phyloP scores from a whole-genome alignment of 345 rosid species.

The Aegle marmelos region DNA sequence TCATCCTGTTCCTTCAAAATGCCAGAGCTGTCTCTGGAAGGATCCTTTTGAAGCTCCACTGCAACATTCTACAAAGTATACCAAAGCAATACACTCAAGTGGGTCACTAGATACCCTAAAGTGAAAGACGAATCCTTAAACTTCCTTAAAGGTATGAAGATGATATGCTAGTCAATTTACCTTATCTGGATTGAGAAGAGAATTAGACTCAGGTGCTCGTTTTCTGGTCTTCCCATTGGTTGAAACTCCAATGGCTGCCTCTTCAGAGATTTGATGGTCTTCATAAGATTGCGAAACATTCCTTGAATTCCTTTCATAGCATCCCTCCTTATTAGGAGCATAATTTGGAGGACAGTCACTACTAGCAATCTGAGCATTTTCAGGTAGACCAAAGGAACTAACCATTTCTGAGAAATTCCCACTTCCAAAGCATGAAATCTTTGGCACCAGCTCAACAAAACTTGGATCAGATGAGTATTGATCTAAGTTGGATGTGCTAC shows the following conservation, averaged over 20 bases:
- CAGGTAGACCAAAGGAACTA: slow-evolving; percentile 40
- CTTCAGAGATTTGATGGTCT: slow-evolving; percentile 50
- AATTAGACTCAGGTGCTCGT: slow-evolving; percentile 37
- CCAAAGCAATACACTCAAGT: slow-evolving; percentile 4
- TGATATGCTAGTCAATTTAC: slow-evolving; percentile 31
- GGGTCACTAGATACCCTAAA: neutral
- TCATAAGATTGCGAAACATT: slow-evolving; percentile 41
- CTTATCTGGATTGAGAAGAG: slow-evolving; percentile 48
- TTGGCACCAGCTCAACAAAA: slow-evolving; percentile 47
- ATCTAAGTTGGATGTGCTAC: slow-evolving; percentile 39
- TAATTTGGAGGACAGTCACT: slow-evolving; percentile 34
- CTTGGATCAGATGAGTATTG: slow-evolving; percentile 61
- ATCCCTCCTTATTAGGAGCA: slow-evolving; percentile 37
- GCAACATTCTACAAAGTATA: slow-evolving; percentile 42
- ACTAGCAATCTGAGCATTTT: slow-evolving; percentile 35
- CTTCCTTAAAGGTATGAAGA: neutral
- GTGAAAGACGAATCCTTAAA: neutral
- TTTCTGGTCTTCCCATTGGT: slow-evolving; percentile 58
- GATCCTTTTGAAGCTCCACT: slow-evolving; percentile 45
- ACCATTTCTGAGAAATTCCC: slow-evolving; percentile 62
- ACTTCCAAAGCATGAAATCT: slow-evolving; percentile 54
- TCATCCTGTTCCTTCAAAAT: slow-evolving; percentile 45
- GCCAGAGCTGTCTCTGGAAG: slow-evolving; percentile 42
- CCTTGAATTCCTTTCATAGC: slow-evolving; percentile 36
- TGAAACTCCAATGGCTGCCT: slow-evolving; percentile 40